These are phyloP conservation scores for Solanum phureja DNA, from an alignment of 257 asterid genomes.

Conservation along the genomic window DNA sequence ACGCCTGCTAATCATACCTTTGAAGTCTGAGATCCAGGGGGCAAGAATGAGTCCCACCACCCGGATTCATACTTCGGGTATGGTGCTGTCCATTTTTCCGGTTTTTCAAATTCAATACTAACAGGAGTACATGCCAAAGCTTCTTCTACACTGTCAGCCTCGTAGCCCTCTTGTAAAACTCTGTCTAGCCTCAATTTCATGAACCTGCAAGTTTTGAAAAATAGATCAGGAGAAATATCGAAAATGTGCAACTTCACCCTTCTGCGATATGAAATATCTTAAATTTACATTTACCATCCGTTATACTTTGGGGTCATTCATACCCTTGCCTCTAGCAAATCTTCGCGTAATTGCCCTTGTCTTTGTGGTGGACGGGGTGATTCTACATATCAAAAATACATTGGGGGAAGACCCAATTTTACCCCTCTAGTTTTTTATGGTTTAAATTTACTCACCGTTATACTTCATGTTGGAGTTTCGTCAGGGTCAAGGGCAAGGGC, in stretches of 20 bases:
- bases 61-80: constrained; percentile 75
- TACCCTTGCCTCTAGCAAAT: no score
- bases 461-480: no score
- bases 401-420: no score
- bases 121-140: constrained; percentile 70
- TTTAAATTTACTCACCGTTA: no score
- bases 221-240: not conserved
- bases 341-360: no score
- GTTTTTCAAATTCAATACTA: constrained; percentile 56
- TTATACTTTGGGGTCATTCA: no score
- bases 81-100: constrained; percentile 84
- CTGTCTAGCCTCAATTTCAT: constrained; percentile 87
- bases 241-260: not conserved
- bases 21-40: constrained; percentile 28
- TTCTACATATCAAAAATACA: no score
- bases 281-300: not conserved
- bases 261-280: not conserved
- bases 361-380: no score
- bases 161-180: constrained; percentile 70
- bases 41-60: constrained; percentile 89
- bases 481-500: no score
- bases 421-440: no score
- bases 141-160: constrained; percentile 65
- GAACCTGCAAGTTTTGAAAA: constrained; percentile 34
- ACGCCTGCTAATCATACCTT: constrained; percentile 29